Evolutionary conservation across 2,329 filamentous ascomycete genomes (phyloP).

Genomic region (Helotiales sp.): DNA sequence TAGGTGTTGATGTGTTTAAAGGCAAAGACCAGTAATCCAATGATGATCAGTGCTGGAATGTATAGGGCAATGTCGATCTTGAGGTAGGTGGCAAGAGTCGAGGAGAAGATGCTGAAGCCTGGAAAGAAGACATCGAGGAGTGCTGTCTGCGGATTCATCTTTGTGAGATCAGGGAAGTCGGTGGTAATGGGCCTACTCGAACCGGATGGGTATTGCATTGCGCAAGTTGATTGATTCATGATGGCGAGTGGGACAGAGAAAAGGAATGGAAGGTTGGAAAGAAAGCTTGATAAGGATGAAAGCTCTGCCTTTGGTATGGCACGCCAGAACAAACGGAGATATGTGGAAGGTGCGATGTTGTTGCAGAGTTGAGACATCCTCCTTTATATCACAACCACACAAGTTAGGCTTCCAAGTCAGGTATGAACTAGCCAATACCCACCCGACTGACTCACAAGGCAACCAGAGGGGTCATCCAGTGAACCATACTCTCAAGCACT

Average conservation of each 20-base stretch:
- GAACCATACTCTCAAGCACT: constrained; percentile 5
- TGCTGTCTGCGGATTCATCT: constrained; percentile 35
- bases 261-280: neutral
- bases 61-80: constrained; percentile 64
- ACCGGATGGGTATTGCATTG: neutral
- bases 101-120: constrained; percentile 60
- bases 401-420: neutral
- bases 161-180: constrained; percentile 2
- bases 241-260: neutral
- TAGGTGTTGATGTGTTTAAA: constrained; percentile 54
- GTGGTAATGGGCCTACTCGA: constrained; percentile 1
- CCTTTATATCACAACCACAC: constrained; percentile 1
- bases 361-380: neutral
- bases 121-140: constrained; percentile 64
- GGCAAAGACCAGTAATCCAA: constrained; percentile 49
- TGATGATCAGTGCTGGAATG: constrained; percentile 55
- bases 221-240: constrained; percentile 17
- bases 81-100: constrained; percentile 54
- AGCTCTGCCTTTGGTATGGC: neutral
- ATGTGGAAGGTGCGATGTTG: neutral
- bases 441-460: constrained; percentile 15
- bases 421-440: neutral
- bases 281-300: neutral
- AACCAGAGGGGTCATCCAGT: neutral
- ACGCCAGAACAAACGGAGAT: neutral